Percentiles rank a stretch among this genome's conserved stretches.
Evolutionary conservation across 108 stramenopile genomes (phyloP).

Genomic region (Skeletonema costatum): DNA sequence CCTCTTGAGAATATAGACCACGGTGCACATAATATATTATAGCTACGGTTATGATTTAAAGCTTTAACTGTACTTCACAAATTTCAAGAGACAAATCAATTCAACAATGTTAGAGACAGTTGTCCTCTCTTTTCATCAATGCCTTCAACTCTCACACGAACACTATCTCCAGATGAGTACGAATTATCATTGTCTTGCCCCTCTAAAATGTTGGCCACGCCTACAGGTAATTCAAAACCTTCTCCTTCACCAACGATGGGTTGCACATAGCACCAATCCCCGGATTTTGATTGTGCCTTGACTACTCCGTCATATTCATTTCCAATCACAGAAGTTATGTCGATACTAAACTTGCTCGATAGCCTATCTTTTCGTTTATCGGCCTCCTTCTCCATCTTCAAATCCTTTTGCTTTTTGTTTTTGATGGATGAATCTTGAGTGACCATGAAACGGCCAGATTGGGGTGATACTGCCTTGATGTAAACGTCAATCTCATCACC

Average conservation of each 20-base stretch:
- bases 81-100: not conserved
- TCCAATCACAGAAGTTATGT: slow-evolving; percentile 53
- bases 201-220: slow-evolving; percentile 52
- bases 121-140: slow-evolving; percentile 82
- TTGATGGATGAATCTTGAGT: slow-evolving; percentile 64
- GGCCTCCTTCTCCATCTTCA: slow-evolving; percentile 44
- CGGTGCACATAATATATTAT: not conserved
- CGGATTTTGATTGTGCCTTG: slow-evolving; percentile 75
- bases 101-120: slow-evolving; percentile 64
- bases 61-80: not conserved
- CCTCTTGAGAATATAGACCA: not conserved
- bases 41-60: not conserved
- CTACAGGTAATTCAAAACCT: slow-evolving; percentile 56
- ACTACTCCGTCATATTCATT: slow-evolving; percentile 68
- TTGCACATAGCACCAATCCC: slow-evolving; percentile 84
- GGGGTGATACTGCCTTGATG: slow-evolving; percentile 71
- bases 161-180: slow-evolving; percentile 62
- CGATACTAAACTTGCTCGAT: slow-evolving; percentile 47
- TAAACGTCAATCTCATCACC: slow-evolving; percentile 77
- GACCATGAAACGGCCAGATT: slow-evolving; percentile 74
- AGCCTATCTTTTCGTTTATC: slow-evolving; percentile 45
- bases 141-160: slow-evolving; percentile 70
- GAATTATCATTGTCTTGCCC: slow-evolving; percentile 11
- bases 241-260: slow-evolving; percentile 46
- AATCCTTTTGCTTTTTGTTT: slow-evolving; percentile 63